Evolutionary conservation across 148 eudicot genomes (phyloP), one percentile per base, ranked within the genome.

Genomic region (Rhododendron williamsianum): DNA sequence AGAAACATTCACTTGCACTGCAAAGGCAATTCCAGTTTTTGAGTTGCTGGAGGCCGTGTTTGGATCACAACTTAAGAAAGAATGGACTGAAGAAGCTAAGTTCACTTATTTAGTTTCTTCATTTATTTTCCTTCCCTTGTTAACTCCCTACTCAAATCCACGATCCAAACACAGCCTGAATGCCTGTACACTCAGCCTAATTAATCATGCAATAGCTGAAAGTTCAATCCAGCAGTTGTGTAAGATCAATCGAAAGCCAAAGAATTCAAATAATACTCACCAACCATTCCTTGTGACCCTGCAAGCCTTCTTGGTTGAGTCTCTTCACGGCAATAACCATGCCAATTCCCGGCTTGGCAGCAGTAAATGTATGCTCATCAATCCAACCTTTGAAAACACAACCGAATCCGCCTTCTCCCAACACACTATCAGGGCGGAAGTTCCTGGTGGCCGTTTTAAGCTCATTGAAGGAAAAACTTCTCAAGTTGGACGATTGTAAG

Each of bases 381-480:
- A 95, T 89, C 98, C 98, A 95, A 15, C 98, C 98, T 67, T 93
- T 95, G 86, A 88, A 94, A 4, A 95, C 98, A 78, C 93, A 88
- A 21, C 98, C 98, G 82, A 95, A 95, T 74, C 98, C 98, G 30
- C 98, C 98, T 89, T 92, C 98, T 74, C 98, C 98, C 36, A 96
- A 85, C 86, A 94, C 88, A 84, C 96, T 96, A 89, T 94, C 98
- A 9, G 98, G 98, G 3, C 97, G 92, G 82, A 95, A 95, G 84
- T 93, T 92, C 81, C 95, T 87, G 19, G 98, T 95, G 58, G 97
- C 93, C 30, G 76, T 85, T 67, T 72, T 88, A 12, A 95, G 92
- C 60, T 93, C 97, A 74, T 86, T 86, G 82, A 88, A 94, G 12
- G 87, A 33, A 82, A 95, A 95, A 77, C 84, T 89, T 89, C 89